Conservation (phyloP, 805 yeast genomes). For the Zygosaccharomyces siamensis region DNA sequence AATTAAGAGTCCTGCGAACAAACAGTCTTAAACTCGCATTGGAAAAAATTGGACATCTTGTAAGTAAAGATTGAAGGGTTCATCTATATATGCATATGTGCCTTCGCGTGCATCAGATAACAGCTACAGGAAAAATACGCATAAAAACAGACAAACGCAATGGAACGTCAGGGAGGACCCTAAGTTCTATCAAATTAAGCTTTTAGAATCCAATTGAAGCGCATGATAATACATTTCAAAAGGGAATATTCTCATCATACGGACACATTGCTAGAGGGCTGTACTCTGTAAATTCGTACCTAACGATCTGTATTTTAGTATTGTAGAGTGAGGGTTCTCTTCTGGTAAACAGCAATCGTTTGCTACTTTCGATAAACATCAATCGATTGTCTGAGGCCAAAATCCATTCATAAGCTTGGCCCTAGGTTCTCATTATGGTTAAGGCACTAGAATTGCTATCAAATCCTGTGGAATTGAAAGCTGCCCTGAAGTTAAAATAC, state of each 20-base stretch:
- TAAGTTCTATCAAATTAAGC: no score
- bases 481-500: constrained; percentile 57
- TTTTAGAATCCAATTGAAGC: no score
- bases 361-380: no score
- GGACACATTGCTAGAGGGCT: not conserved
- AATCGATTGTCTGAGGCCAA: not conserved
- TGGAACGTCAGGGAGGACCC: no score
- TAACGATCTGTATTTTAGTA: not conserved
- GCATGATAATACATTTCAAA: no score
- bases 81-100: not conserved
- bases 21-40: constrained; percentile 40
- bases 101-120: no score
- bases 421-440: constrained; percentile 42
- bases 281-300: not conserved
- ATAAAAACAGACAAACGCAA: not conserved
- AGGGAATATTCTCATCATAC: no score
- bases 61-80: not conserved
- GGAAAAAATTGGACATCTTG: constrained; percentile 32
- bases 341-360: no score
- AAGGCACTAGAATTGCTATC: constrained; percentile 52
- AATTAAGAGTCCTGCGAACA: constrained; percentile 39
- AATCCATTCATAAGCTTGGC: not conserved
- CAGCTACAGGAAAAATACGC: no score
- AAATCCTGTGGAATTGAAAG: constrained; percentile 69
- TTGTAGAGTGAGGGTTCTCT: not conserved